Evolutionary conservation across 2,329 filamentous ascomycete species (phyloP), one percentile per base, ranked within the genome.

Genomic region (Nannizziopsis barbatae): DNA sequence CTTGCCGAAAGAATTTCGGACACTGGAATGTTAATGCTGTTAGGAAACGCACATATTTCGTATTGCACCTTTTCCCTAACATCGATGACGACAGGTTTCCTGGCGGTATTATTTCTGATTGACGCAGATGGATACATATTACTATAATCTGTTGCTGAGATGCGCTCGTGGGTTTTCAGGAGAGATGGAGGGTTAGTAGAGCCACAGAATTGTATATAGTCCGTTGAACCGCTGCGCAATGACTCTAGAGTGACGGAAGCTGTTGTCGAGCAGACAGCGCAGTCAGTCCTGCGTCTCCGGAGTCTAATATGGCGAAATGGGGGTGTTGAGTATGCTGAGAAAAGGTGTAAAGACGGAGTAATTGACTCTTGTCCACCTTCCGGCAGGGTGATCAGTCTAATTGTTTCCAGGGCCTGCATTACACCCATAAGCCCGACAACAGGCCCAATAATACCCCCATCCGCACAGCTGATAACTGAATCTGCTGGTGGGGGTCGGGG

Each of bases 381-480:
- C 59, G 55, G 56, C 18, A 69, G 59, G 0, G 78, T 74, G 12
- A 95, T 74, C n/a, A 95, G 65, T 62, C 93, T 92, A 58, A 96
- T 81, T 0, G 86, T 81, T 67, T 96, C 88, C 1, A 94, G 71
- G 0, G 92, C 90, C 69, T 96, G 92, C 49, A 96, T 68, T 0
- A 95, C 81, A 6, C 92, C 92, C 86, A 98, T 95, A 0, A 81
- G 75, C 0, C 92, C 92, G 0, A 98, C 92, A 0, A 95, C 88
- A 0, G 92, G 89, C 0, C 92, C 92, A 1, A 98, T 60, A 7
- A 98, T 88, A 0, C 92, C 92, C 8, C 89, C 90, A 62, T 98
- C 92, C 36, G 89, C 87, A 60, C 92, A 98, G 51, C 83, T 87
- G 1, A 86, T 74, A 0, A 95, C 83, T 49, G 79, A 87, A 37